Evolutionary conservation across 1,139 yeast species (phyloP).

Genomic region (Suhomyces kunorum): DNA sequence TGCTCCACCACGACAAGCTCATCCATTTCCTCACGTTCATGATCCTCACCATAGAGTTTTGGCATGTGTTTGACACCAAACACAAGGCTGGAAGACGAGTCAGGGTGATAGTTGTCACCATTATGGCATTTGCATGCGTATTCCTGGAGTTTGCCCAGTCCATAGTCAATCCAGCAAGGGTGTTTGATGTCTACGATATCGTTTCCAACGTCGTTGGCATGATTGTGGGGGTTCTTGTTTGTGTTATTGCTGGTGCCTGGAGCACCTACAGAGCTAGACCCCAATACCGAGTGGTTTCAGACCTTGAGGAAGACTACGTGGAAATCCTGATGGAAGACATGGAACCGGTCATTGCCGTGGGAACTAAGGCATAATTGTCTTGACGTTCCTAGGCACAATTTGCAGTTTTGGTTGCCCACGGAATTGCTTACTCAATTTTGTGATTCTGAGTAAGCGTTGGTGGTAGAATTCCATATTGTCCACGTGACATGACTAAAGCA

Average conservation of each 20-base stretch:
- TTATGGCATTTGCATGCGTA: conserved; percentile 44
- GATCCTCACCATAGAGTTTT: conserved; percentile 53
- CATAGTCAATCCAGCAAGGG: conserved; percentile 45
- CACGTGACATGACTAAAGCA: neutral
- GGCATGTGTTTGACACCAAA: conserved; percentile 50
- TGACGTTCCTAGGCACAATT: no score
- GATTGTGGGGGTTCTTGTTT: conserved; percentile 25
- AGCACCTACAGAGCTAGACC: neutral
- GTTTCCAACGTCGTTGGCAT: conserved; percentile 44
- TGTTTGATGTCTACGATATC: conserved; percentile 53
- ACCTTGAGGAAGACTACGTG: conserved; percentile 16
- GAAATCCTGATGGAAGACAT: conserved; percentile 15
- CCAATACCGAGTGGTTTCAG: conserved; percentile 1
- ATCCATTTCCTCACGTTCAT: conserved; percentile 54
- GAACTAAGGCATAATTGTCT: neutral
- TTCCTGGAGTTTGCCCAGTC: conserved; percentile 51
- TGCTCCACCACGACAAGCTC: conserved; percentile 52
- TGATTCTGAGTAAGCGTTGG: conserved; percentile 1
- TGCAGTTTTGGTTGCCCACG: no score
- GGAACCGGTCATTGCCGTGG: neutral
- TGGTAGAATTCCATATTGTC: no score
- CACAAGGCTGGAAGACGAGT: conserved; percentile 4
- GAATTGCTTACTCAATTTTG: neutral
- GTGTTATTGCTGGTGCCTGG: conserved; percentile 8
- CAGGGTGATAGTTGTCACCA: conserved; percentile 4